These are phyloP conservation scores for Petrea volubilis DNA, from an alignment of 257 asterid species.

Conservation along the genomic window DNA sequence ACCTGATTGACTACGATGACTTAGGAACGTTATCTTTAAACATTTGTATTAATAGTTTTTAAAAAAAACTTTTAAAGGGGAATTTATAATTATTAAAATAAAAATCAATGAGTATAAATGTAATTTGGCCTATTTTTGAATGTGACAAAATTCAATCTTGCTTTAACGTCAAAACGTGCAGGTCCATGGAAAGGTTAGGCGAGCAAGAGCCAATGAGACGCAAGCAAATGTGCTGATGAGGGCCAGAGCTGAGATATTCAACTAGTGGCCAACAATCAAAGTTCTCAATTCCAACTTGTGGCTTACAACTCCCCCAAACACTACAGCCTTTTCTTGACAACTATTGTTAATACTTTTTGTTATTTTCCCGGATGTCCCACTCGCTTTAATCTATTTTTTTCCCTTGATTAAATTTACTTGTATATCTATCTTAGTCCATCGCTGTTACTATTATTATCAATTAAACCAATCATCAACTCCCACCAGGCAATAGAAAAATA, in stretches of 20 bases:
- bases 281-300: constrained; percentile 40
- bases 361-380: constrained; percentile 15
- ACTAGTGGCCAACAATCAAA: constrained; percentile 43
- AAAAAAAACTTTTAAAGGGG: no score
- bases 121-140: no score
- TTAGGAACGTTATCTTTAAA: no score
- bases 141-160: no score
- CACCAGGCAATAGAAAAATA: neutral
- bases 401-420: no score
- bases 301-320: constrained; percentile 29
- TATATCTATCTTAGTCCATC: constrained; percentile 10
- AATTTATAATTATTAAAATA: no score
- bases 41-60: no score
- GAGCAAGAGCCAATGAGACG: neutral
- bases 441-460: neutral
- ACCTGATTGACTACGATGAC: no score
- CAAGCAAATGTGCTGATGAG: neutral
- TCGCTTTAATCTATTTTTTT: neutral
- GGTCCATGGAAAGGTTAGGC: neutral
- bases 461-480: constrained; percentile 13
- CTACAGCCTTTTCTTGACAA: constrained; percentile 2
- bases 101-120: no score
- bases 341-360: neutral
- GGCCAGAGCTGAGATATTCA: constrained; percentile 40
- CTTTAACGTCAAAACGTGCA: no score